Evolutionary conservation across 495 filamentous ascomycete genomes (phyloP).

Genomic region (Astrothelium subdiscretum): DNA sequence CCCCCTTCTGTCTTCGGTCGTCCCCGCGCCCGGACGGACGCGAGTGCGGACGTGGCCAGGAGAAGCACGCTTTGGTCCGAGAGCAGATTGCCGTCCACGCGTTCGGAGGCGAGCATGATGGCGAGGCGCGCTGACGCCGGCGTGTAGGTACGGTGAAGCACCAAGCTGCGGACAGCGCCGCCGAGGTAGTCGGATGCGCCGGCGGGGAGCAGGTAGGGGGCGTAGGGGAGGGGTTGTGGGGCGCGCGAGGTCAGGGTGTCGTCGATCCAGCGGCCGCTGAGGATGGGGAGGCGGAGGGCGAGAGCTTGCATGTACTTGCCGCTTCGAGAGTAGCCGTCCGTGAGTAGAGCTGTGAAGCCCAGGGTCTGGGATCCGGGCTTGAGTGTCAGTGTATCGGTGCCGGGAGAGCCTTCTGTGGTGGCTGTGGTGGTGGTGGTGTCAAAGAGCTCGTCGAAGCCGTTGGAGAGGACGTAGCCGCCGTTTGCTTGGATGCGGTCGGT

Average conservation of each 20-base stretch:
- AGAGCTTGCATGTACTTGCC: slow-evolving; percentile 93
- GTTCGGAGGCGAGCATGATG: slow-evolving; percentile 5
- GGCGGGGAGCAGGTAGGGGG: slow-evolving; percentile 72
- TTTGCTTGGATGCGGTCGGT: slow-evolving; percentile 41
- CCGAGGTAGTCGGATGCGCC: slow-evolving; percentile 67
- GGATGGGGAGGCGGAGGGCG: slow-evolving; percentile 76
- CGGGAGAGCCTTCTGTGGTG: slow-evolving; percentile 8
- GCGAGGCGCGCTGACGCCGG: slow-evolving; percentile 37
- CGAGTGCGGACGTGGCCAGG: slow-evolving; percentile 41
- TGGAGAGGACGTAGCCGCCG: slow-evolving; percentile 60
- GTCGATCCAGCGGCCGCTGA: slow-evolving; percentile 68
- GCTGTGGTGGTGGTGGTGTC: slow-evolving; percentile 31
- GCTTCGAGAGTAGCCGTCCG: slow-evolving; percentile 76
- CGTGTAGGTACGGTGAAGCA: slow-evolving; percentile 43
- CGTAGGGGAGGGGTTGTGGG: slow-evolving; percentile 53
- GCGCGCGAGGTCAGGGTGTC: slow-evolving; percentile 45
- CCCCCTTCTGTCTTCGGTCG: slow-evolving; percentile 46
- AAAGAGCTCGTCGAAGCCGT: slow-evolving; percentile 81
- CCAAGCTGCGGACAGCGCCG: slow-evolving; percentile 65
- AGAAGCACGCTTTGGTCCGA: slow-evolving; percentile 59
- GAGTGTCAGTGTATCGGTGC: slow-evolving; percentile 30
- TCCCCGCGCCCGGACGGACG: slow-evolving; percentile 36
- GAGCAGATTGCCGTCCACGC: slow-evolving; percentile 38
- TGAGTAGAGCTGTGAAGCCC: slow-evolving; percentile 76
- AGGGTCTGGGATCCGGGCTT: slow-evolving; percentile 39